These are phyloP conservation scores for Colletotrichum sp. DNA, from an alignment of 2,329 filamentous ascomycete species.

Conservation along the genomic window DNA sequence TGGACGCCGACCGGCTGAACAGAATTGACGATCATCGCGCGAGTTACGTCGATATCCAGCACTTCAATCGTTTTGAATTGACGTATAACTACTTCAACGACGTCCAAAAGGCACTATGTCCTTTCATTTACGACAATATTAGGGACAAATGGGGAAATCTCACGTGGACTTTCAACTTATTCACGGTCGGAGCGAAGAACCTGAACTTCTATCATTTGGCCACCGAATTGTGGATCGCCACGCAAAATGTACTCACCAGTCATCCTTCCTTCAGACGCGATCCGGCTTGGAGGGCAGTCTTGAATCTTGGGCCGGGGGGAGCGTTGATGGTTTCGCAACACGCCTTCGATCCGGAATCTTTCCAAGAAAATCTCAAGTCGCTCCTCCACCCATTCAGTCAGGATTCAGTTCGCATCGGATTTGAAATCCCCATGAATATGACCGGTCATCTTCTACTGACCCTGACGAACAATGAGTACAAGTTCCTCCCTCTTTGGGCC, in stretches of 20 bases:
- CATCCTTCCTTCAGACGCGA: background rate
- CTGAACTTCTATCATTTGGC: background rate
- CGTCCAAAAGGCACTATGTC: conserved; percentile 38
- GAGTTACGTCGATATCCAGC: conserved; percentile 37
- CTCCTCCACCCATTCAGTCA: conserved; percentile 8
- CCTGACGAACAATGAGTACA: conserved; percentile 61
- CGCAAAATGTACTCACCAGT: background rate
- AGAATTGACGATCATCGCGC: conserved; percentile 38
- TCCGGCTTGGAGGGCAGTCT: background rate
- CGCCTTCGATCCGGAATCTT: conserved; percentile 7
- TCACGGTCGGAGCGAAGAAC: background rate
- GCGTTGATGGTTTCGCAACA: background rate
- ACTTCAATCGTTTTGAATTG: conserved; percentile 27
- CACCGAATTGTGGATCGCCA: background rate
- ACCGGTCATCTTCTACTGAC: conserved; percentile 55
- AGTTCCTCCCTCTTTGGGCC: conserved; percentile 70
- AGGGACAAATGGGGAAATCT: background rate
- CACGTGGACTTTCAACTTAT: background rate
- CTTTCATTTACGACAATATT: conserved; percentile 39
- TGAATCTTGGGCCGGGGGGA: background rate
- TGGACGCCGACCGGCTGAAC: background rate
- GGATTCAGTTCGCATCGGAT: conserved; percentile 30
- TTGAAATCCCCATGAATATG: conserved; percentile 38
- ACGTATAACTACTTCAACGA: conserved; percentile 32
- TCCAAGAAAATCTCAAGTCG: background rate